Conservation (phyloP, 2,329 filamentous ascomycete genomes). For the Shiraia sp. region DNA sequence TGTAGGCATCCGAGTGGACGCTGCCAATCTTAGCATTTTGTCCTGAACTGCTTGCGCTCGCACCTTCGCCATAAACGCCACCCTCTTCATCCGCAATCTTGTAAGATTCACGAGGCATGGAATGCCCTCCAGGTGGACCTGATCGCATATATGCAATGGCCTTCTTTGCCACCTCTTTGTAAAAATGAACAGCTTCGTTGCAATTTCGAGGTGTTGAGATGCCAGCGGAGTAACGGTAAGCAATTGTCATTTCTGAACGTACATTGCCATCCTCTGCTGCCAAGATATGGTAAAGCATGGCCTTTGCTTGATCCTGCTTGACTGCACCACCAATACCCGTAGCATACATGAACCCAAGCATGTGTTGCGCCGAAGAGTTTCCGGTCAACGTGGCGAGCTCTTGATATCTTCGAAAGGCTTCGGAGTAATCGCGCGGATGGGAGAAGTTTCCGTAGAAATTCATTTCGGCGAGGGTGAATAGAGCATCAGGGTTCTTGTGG, state of each 20-base stretch:
- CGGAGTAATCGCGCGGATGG: constrained; percentile 77
- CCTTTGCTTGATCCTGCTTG: constrained; percentile 84
- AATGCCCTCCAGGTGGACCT: constrained; percentile 85
- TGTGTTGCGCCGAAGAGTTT: constrained; percentile 91
- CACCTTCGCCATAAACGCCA: constrained; percentile 93
- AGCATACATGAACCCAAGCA: constrained; percentile 94
- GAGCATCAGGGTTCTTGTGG: constrained; percentile 72
- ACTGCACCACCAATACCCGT: constrained; percentile 85
- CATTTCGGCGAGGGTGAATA: constrained; percentile 88
- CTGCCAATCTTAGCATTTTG: constrained; percentile 75
- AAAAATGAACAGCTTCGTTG: constrained; percentile 82
- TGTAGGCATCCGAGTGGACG: constrained; percentile 77
- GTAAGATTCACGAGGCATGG: constrained; percentile 76
- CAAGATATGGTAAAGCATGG: constrained; percentile 91
- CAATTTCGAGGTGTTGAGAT: constrained; percentile 86
- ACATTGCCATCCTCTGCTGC: constrained; percentile 83
- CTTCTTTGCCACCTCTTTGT: constrained; percentile 92
- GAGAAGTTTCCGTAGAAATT: constrained; percentile 97
- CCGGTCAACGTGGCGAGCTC: constrained; percentile 75
- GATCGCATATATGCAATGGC: constrained; percentile 85
- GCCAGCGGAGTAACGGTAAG: constrained; percentile 80
- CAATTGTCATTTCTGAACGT: constrained; percentile 90
- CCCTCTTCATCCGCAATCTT: constrained; percentile 88
- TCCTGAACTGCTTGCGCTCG: constrained; percentile 86
- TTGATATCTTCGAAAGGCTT: constrained; percentile 81